Evolutionary conservation across 2,329 filamentous ascomycete species (phyloP), one percentile per base, ranked within the genome.

Genomic region (Colletotrichum sp.): DNA sequence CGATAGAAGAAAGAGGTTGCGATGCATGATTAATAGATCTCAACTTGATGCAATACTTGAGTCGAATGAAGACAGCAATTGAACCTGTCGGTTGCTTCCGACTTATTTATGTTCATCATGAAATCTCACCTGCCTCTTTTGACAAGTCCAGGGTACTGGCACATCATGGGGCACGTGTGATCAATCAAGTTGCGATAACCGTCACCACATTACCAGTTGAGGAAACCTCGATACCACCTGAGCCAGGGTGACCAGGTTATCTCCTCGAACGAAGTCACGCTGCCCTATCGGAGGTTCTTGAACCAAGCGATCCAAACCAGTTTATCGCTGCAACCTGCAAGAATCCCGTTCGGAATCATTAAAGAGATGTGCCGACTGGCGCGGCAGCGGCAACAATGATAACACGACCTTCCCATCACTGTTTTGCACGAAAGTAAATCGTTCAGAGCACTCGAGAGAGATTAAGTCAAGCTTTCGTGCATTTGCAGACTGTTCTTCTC

Each of bases 1-100:
- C n/a, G 79, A 75, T 30, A 78, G 25, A 13, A 80, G 61, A 5
- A 61, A 32, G 18, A 30, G 18, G 7, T 30, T 61, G 30, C 30
- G 66, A 34, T 56, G 25, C 55, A 58, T 58, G 43, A 6, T 13
- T 12, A 8, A 22, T 25, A 8, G 6, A 48, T 52, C n/a, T 13
- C 6, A 12, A 52, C 43, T 52, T 22, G 43, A 22, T 52, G 43
- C n/a, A 4, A 25, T 52, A 22, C 10, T 22, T 22, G 4, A n/a
- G 1, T n/a, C n/a, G n/a, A 13, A 22, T 10, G 4, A 2, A 25
- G 3, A 52, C 43, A 8, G 43, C 43, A 8, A 25, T 22, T 22
- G 12, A 25, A 52, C 2, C 43, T 52, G n/a, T 52, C 43, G 43
- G n/a, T 52, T n/a, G 43, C 43, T 52, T 52, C n/a, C 1, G 6